Evolutionary conservation across 305 asterid genomes (phyloP), one percentile per base, ranked within the genome.

Genomic region (Fraxinus velutina): DNA sequence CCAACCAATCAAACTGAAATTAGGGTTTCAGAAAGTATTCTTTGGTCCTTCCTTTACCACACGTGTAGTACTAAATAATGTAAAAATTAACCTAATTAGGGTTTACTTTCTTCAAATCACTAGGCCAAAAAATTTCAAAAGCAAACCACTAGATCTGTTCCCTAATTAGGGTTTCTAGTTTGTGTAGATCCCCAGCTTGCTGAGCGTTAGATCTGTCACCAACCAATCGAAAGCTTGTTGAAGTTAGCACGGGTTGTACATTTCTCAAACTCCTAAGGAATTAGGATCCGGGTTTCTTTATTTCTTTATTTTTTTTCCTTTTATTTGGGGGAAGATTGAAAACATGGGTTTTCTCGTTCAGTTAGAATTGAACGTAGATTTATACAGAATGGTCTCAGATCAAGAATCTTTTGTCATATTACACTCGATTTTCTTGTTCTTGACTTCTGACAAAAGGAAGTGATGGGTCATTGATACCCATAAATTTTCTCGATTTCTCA

Each of bases 341-440:
- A 68, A 52, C 79, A 52, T 73, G 80, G 82, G 77, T 73, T 80
- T 82, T 83, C 82, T 78, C 70, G 78, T 72, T 60, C 79, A 78
- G 83, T 60, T 85, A 71, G 74, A 72, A 57, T 74, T 76, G 77
- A 80, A 81, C 82, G 81, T 82, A 72, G 80, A 74, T 33, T 75
- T 86, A 74, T 82, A 74, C 30, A 39, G 72, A 90, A 86, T 84
- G 72, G 78, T 79, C 86, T 86, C 55, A 77, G 83, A 82, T 60
- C 81, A 87, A 88, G 89, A 88, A 90, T 90, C 91, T 93, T 90
- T 88, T 81, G 84, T 88, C 92, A 88, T 90, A 91, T 90, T 93
- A 89, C 71, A 83, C 87, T 88, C 60, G 91, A 89, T 89, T 88
- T 87, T 84, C 89, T 89, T 82, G 83, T 85, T 90, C 88, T 88